Evolutionary conservation across 75 land plant species (phyloP), one percentile per base, ranked within the genome.

Genomic region (Pinus tabuliformis): DNA sequence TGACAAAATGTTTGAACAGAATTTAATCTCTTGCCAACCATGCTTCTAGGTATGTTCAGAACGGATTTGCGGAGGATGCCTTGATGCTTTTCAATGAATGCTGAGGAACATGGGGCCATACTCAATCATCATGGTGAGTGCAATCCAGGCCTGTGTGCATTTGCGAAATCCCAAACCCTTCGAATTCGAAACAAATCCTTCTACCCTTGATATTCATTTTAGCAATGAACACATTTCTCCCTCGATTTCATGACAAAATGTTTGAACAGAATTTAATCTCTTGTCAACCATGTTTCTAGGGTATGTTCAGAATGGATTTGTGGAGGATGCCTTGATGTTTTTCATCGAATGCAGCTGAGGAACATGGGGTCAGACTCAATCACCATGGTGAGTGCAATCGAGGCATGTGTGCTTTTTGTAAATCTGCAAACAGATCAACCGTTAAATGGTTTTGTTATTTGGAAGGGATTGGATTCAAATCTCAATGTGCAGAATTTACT

Each of bases 41-140:
- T 80, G 58, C n/a, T 80, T 76, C n/a, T 24, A 54, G 78, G 80
- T 80, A 76, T 76, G 82, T 72, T 1, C 49, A 75, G 57, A 52
- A 63, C 36, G 62, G 22, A 11, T 17, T 14, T 26, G 30, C 17
- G 18, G 56, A 39, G 26, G 74, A 80, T 8, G 73, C 79, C 9
- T 45, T 76, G 33, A 37, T 24, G 30, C 62, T 20, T 75, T 63
- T 33, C 56, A 28, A 12, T 11, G 14, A 54, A 80, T 80, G 42
- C 56, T 52, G 42, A 16, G 36, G 1, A 33, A 58, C 13, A 37
- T 78, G 37, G 54, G 14, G 28, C 30, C 75, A 6, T 57, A 71
- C 52, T 26, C 73, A 1, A n/a, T 28, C 12, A 78, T 72, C 28
- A 20, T 66, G 33, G 75, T 76, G 36, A 75, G 78, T 57, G 30